phyloP scores from a whole-genome alignment of 2,329 filamentous ascomycete species.

The Diaporthe longicolla region DNA sequence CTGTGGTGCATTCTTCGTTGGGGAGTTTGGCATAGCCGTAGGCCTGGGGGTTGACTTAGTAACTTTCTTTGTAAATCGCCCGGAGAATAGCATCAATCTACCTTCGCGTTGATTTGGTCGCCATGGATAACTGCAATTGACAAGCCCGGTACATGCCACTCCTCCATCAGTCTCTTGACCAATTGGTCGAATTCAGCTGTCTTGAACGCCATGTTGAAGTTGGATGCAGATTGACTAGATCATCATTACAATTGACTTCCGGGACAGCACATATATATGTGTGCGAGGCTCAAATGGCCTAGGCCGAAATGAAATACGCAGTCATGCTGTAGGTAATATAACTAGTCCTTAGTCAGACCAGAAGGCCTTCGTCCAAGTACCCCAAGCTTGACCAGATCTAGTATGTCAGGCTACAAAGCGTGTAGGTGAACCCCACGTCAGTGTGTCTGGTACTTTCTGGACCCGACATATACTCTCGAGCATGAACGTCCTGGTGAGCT shows the following conservation, averaged over 20 bases:
- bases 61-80: too few species aligned
- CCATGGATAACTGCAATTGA: conserved; percentile 24
- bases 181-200: conserved; percentile 19
- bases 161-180: conserved; percentile 10
- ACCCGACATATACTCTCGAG: too few species aligned
- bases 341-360: conserved; percentile 21
- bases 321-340: too few species aligned
- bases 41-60: background rate
- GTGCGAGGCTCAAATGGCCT: background rate
- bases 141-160: conserved; percentile 21
- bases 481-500: too few species aligned
- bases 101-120: conserved; percentile 14
- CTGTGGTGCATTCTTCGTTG: conserved; percentile 1
- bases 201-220: conserved; percentile 8
- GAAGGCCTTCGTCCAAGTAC: background rate
- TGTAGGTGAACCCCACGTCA: background rate
- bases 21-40: conserved; percentile 7
- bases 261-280: background rate
- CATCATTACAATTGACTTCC: background rate
- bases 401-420: background rate
- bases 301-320: background rate
- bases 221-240: background rate
- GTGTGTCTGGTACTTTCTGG: background rate
- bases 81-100: background rate
- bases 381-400: conserved; percentile 7